Evolutionary conservation across 2,329 filamentous ascomycete species (phyloP).

Genomic region (Geoglossum cookeanum): DNA sequence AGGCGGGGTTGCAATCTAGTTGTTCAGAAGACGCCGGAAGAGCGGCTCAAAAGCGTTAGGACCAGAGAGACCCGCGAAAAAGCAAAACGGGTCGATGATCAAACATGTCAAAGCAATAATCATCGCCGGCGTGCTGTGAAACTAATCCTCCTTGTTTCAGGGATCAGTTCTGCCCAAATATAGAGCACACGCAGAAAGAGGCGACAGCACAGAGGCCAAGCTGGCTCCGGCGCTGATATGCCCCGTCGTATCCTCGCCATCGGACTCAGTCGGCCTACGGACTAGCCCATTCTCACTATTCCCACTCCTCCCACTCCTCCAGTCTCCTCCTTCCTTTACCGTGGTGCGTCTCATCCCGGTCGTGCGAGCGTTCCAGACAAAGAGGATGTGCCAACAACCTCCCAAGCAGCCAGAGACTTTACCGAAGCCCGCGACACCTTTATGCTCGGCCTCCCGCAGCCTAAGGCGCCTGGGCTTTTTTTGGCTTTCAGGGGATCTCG

Average conservation of each 20-base stretch:
- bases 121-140: background rate
- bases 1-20: background rate
- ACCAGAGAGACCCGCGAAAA: background rate
- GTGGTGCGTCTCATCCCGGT: too few relatives aligned
- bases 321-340: background rate
- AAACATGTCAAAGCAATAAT: constrained; percentile 1
- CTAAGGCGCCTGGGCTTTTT: background rate
- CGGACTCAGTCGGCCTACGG: background rate
- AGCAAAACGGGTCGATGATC: background rate
- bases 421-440: too few relatives aligned
- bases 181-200: background rate
- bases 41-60: background rate
- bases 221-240: too few relatives aligned
- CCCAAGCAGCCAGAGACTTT: too few relatives aligned
- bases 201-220: background rate
- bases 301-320: background rate
- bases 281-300: too few relatives aligned
- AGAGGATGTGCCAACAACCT: too few relatives aligned
- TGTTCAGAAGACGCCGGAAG: background rate
- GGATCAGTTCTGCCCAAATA: background rate
- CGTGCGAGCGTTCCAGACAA: too few relatives aligned
- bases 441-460: too few relatives aligned
- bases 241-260: too few relatives aligned
- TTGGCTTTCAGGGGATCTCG: background rate
- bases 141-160: background rate